Evolutionary conservation across 2,329 filamentous ascomycete species (phyloP), one percentile per base, ranked within the genome.

Genomic region (Phialocephala sp.): DNA sequence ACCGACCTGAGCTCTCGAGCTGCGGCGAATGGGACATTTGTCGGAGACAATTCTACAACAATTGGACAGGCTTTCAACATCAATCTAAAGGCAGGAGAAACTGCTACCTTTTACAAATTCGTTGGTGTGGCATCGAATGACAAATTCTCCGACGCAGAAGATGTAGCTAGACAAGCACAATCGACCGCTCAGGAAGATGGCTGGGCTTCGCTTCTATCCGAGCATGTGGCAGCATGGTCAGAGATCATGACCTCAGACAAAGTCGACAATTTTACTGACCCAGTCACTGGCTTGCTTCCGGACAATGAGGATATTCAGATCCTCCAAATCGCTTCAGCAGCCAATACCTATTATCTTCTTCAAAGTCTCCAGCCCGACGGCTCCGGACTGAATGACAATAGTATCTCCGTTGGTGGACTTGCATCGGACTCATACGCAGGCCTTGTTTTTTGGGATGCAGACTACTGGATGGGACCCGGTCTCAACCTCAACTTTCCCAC

Each of bases 81-180:
- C 35, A 78, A 76, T 1, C 79, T 91, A 8, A 78, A 77, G 36
- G 82, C 83, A 2, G 84, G 85, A 1, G 73, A 85, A 68, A 82
- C 82, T 0, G 80, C 85, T 2, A 84, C 81, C 1, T 77, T 92
- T 55, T 85, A 82, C 56, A 93, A 93, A 72, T 92, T 84, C 69
- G 82, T 92, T 18, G 90, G 90, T 35, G 84, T 82, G 58, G 89
- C 90, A 4, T 91, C 89, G 1, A 85, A 84, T 0, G 90, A 92
- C 75, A 89, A 88, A 0, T 92, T 91, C 72, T 67, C 78, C 0
- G 78, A 89, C 67, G 85, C 89, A 0, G 79, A 84, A 64, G 71
- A 75, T 22, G 80, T 82, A 1, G 90, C 90, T 1, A 80, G 81
- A 64, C 74, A 81, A 6, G 88, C 88, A 1, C 86, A 85, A 0